These are phyloP conservation scores for Bretziella fagacearum DNA, from an alignment of 2,329 filamentous ascomycete species.

Conservation along the genomic window DNA sequence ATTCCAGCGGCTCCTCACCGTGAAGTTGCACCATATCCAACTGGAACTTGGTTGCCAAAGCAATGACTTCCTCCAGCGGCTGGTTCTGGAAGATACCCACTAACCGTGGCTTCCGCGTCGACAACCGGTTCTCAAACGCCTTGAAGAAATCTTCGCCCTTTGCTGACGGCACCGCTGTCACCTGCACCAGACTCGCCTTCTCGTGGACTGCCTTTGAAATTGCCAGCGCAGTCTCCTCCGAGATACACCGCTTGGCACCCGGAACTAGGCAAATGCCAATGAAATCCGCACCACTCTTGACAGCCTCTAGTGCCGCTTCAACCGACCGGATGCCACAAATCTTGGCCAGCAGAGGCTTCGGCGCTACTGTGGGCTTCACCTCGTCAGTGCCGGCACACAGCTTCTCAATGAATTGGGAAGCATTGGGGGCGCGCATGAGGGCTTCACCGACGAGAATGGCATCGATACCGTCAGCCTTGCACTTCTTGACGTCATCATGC, in stretches of 20 bases:
- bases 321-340: slow-evolving; percentile 82
- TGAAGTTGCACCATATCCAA: slow-evolving; percentile 89
- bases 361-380: slow-evolving; percentile 19
- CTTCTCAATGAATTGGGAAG: slow-evolving; percentile 64
- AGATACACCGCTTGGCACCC: slow-evolving; percentile 62
- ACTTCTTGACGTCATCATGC: slow-evolving; percentile 72
- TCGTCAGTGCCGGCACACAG: slow-evolving; percentile 48
- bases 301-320: slow-evolving; percentile 63
- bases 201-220: slow-evolving; percentile 65
- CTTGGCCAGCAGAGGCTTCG: slow-evolving; percentile 55
- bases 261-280: slow-evolving; percentile 85
- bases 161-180: slow-evolving; percentile 20
- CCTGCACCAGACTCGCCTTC: not conserved
- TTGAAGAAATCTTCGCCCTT: slow-evolving; percentile 54
- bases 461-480: slow-evolving; percentile 76
- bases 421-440: slow-evolving; percentile 79
- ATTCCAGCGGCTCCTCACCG: slow-evolving; percentile 81
- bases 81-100: slow-evolving; percentile 94
- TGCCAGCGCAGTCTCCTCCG: slow-evolving; percentile 56
- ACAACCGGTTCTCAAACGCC: slow-evolving; percentile 30
- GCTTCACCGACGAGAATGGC: slow-evolving; percentile 91
- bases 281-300: slow-evolving; percentile 76
- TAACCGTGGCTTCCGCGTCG: slow-evolving; percentile 49
- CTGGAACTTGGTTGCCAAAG: slow-evolving; percentile 55
- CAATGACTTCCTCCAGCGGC: slow-evolving; percentile 63